phyloP scores from a whole-genome alignment of 2,329 filamentous ascomycete genomes.

The Botryotinia calthae region DNA sequence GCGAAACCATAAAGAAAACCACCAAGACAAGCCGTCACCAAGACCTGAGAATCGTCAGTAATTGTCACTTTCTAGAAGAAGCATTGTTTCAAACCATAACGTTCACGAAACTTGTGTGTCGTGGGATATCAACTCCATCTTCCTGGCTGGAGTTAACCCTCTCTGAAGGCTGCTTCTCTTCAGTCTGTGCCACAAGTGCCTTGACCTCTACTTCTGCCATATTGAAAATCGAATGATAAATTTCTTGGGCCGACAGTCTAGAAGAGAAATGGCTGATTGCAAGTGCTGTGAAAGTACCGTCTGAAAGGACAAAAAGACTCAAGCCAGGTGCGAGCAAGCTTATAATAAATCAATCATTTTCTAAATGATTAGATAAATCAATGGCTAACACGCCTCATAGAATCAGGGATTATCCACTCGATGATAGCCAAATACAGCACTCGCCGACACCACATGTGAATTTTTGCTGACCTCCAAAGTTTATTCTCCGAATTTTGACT shows the following conservation, averaged over 20 bases:
- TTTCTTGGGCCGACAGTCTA: not conserved
- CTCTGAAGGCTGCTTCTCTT: not conserved
- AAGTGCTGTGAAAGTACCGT: not conserved
- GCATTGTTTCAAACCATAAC: not conserved
- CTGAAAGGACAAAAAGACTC: not conserved
- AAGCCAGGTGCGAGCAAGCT: not conserved
- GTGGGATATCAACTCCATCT: conserved; percentile 9
- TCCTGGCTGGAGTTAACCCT: not conserved
- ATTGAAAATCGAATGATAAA: not conserved
- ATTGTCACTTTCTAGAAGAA: not conserved
- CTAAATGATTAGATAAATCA: not conserved
- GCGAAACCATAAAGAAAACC: conserved; percentile 13
- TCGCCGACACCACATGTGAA: not conserved
- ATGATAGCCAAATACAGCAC: not conserved
- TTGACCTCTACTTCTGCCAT: not conserved
- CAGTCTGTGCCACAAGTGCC: not conserved
- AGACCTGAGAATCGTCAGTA: not conserved
- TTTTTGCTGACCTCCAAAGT: not conserved
- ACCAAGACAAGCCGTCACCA: conserved; percentile 17
- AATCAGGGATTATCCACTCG: not conserved
- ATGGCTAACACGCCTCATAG: not conserved
- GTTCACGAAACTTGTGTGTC: conserved; percentile 10
- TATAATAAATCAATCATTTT: not conserved
- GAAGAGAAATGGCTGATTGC: not conserved
- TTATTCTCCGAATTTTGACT: not conserved